These are phyloP conservation scores for Lachancea sp. DNA, from an alignment of 805 yeast species.

Conservation along the genomic window DNA sequence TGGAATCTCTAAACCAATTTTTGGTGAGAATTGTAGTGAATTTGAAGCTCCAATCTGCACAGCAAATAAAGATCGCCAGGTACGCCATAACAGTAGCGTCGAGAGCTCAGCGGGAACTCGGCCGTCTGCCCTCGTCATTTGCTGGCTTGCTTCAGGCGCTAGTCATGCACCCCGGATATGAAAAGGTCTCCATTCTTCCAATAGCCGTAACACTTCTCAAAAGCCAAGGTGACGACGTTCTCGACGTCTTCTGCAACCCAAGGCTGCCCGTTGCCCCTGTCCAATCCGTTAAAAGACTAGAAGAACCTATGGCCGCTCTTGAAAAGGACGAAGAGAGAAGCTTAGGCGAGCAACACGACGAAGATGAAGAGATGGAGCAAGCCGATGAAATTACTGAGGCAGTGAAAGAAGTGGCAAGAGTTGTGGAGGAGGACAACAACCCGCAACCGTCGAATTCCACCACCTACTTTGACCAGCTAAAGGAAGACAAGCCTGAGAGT, in stretches of 20 bases:
- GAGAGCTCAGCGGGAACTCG: conserved; percentile 24
- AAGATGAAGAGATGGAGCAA: background rate
- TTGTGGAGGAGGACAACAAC: background rate
- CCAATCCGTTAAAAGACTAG: conserved; percentile 18
- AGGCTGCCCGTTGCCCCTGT: conserved; percentile 52
- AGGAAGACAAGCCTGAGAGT: conserved; percentile 23
- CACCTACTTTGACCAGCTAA: conserved; percentile 12
- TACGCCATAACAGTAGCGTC: conserved; percentile 38
- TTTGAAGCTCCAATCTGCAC: conserved; percentile 52
- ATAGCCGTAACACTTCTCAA: conserved; percentile 50
- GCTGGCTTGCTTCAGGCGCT: conserved; percentile 44
- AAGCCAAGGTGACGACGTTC: conserved; percentile 40
- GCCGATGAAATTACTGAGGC: background rate
- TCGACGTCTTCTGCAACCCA: conserved; percentile 65
- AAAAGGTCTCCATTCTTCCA: conserved; percentile 62
- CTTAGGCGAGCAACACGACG: background rate
- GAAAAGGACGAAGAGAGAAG: background rate
- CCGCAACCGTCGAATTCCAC: background rate
- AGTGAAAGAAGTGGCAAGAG: background rate
- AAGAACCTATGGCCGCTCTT: background rate
- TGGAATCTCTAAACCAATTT: conserved; percentile 34
- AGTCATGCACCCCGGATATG: conserved; percentile 63
- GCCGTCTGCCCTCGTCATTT: conserved; percentile 25
- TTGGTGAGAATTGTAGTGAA: conserved; percentile 43
- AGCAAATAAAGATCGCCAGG: conserved; percentile 51